phyloP scores from a whole-genome alignment of 768 basidiomycete genomes.

The Mycena albidolilacea region DNA sequence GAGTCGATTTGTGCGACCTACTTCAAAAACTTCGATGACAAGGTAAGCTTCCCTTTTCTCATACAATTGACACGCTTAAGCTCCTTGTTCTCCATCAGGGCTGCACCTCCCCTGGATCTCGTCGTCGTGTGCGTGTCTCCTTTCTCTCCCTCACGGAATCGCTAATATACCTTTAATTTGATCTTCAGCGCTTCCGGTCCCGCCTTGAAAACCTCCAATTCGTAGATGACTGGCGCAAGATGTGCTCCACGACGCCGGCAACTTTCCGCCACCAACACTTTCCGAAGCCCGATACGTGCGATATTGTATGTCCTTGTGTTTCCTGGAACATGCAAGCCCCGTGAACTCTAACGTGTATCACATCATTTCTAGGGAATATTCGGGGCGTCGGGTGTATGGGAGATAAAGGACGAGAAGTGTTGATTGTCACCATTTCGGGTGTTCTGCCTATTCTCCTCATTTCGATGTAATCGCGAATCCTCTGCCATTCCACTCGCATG shows the following conservation, averaged over 20 bases:
- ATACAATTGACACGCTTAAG: slow-evolving; percentile 23
- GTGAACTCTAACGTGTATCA: slow-evolving; percentile 23
- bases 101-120: slow-evolving; percentile 32
- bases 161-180: slow-evolving; percentile 20
- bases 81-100: slow-evolving; percentile 37
- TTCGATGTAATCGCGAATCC: slow-evolving; percentile 15
- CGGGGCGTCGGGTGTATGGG: slow-evolving; percentile 23
- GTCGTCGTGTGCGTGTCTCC: slow-evolving; percentile 29
- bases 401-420: slow-evolving; percentile 20
- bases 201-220: slow-evolving; percentile 25
- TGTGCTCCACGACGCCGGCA: slow-evolving; percentile 28
- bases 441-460: slow-evolving; percentile 25
- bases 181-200: slow-evolving; percentile 27
- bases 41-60: slow-evolving; percentile 36
- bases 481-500: slow-evolving; percentile 23
- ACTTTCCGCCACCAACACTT: slow-evolving; percentile 28
- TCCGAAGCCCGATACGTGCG: slow-evolving; percentile 29
- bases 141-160: slow-evolving; percentile 25
- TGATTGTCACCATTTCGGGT: slow-evolving; percentile 23
- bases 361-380: slow-evolving; percentile 26
- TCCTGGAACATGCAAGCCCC: slow-evolving; percentile 16
- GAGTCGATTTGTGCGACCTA: slow-evolving; percentile 46
- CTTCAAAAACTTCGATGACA: slow-evolving; percentile 48
- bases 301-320: slow-evolving; percentile 27
- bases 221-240: slow-evolving; percentile 22